Conservation (phyloP, 1,139 yeast species). For the Suhomyces chickasaworum region DNA sequence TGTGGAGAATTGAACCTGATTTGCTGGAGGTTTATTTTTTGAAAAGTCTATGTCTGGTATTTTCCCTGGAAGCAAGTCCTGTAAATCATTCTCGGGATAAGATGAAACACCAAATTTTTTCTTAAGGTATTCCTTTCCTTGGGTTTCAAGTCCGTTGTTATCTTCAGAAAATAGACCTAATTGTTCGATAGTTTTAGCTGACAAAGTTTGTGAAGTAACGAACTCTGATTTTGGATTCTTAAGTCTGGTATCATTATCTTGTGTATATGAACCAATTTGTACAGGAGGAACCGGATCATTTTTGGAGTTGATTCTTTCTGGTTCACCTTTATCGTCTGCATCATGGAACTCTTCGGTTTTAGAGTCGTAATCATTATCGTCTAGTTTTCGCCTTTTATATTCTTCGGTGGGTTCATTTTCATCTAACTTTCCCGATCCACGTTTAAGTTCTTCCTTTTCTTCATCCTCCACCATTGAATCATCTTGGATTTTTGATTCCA, state of each 20-base stretch:
- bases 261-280: conserved; percentile 50
- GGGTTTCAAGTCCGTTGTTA: conserved; percentile 53
- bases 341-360: neutral
- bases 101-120: conserved; percentile 85
- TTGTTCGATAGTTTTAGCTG: conserved; percentile 62
- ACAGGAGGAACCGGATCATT: conserved; percentile 46
- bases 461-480: conserved; percentile 16
- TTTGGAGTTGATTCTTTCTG: conserved; percentile 22
- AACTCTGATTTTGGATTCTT: conserved; percentile 80
- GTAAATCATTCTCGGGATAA: conserved; percentile 78
- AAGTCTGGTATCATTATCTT: conserved; percentile 57
- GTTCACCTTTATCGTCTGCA: conserved; percentile 10
- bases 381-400: conserved; percentile 7
- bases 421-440: conserved; percentile 3
- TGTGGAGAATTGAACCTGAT: conserved; percentile 90
- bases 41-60: conserved; percentile 89
- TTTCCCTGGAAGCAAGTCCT: conserved; percentile 78
- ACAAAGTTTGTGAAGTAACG: conserved; percentile 71
- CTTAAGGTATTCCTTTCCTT: conserved; percentile 73
- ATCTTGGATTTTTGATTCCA: conserved; percentile 17
- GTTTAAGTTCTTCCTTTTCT: conserved; percentile 10
- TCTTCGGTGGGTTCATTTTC: conserved; percentile 10
- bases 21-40: conserved; percentile 74
- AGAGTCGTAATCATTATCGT: neutral
- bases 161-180: conserved; percentile 70